Percentiles rank a stretch among this genome's conserved stretches.
These are phyloP conservation scores for Leccinum griseonigrum DNA, from an alignment of 1,284 basidiomycete genomes.

Conservation along the genomic window DNA sequence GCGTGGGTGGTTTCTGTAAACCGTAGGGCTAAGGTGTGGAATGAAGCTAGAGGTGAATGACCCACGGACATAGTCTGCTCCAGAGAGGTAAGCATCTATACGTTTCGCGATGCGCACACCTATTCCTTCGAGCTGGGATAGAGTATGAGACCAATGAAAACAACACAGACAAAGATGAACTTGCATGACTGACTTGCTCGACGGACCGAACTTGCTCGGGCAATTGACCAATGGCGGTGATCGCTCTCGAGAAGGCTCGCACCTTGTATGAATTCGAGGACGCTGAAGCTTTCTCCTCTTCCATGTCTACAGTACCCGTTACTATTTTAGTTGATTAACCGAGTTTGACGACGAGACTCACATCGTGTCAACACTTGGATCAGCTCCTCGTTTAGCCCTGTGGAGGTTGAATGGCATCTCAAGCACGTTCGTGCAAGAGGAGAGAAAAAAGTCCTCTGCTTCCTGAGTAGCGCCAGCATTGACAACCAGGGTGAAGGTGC, in stretches of 20 bases:
- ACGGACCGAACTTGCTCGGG: slow-evolving; percentile 42
- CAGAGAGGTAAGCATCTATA: slow-evolving; percentile 39
- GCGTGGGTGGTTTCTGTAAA: slow-evolving; percentile 15
- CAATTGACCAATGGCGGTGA: slow-evolving; percentile 38
- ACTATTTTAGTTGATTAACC: neutral
- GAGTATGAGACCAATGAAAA: slow-evolving; percentile 9
- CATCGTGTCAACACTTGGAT: slow-evolving; percentile 42
- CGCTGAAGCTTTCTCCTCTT: slow-evolving; percentile 39
- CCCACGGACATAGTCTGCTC: slow-evolving; percentile 37
- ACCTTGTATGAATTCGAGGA: slow-evolving; percentile 47
- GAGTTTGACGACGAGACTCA: slow-evolving; percentile 23
- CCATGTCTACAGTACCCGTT: slow-evolving; percentile 35
- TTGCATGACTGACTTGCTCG: slow-evolving; percentile 35
- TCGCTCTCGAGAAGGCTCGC: slow-evolving; percentile 47
- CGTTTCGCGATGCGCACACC: slow-evolving; percentile 42
- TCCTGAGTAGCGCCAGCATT: slow-evolving; percentile 18
- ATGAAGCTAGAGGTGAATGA: slow-evolving; percentile 9
- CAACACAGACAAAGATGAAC: slow-evolving; percentile 4
- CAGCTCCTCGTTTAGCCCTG: slow-evolving; percentile 40
- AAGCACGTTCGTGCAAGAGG: slow-evolving; percentile 5
- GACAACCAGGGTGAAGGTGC: neutral
- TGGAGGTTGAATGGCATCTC: slow-evolving; percentile 18
- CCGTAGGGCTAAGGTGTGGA: slow-evolving; percentile 2
- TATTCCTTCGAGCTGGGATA: slow-evolving; percentile 40
- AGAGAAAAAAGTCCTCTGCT: neutral